phyloP scores from a whole-genome alignment of 148 eudicot genomes.

The Gaultheria prostrata region DNA sequence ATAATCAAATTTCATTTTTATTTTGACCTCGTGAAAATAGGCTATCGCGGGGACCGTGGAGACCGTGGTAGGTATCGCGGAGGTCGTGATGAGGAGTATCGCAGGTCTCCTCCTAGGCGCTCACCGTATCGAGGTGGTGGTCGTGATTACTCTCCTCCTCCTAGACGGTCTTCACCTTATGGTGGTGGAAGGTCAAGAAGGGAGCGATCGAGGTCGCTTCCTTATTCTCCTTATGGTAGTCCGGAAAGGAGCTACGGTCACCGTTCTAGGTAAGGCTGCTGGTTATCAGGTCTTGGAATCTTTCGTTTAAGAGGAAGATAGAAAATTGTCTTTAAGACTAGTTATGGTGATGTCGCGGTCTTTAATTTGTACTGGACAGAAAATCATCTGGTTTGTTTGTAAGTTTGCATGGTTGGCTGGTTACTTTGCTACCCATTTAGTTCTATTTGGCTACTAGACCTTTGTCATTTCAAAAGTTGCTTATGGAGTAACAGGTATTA shows the following conservation, averaged over 20 bases:
- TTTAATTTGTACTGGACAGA: not conserved
- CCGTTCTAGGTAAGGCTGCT: conserved; percentile 52
- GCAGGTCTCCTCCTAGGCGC: conserved; percentile 77
- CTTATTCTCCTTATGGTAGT: conserved; percentile 78
- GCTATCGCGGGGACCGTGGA: conserved; percentile 51
- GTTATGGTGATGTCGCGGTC: not conserved
- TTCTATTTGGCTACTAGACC: not conserved
- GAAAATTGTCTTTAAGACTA: not conserved
- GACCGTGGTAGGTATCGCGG: conserved; percentile 70
- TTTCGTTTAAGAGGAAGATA: not conserved
- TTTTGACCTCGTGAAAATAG: conserved; percentile 18
- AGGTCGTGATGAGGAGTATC: conserved; percentile 76
- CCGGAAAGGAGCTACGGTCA: conserved; percentile 66
- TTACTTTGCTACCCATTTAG: not conserved
- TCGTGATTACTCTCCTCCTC: conserved; percentile 56
- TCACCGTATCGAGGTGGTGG: conserved; percentile 69
- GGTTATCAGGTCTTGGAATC: not conserved
- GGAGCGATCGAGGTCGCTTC: conserved; percentile 71
- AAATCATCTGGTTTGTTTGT: not conserved
- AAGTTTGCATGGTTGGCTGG: not conserved
- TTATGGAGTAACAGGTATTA: not conserved
- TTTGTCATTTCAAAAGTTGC: not conserved
- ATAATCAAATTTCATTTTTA: not conserved
- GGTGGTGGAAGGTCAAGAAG: conserved; percentile 83
- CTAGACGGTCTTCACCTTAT: conserved; percentile 68